Conservation (phyloP, 441 rosid species). For the Syzygium syzygioides region DNA sequence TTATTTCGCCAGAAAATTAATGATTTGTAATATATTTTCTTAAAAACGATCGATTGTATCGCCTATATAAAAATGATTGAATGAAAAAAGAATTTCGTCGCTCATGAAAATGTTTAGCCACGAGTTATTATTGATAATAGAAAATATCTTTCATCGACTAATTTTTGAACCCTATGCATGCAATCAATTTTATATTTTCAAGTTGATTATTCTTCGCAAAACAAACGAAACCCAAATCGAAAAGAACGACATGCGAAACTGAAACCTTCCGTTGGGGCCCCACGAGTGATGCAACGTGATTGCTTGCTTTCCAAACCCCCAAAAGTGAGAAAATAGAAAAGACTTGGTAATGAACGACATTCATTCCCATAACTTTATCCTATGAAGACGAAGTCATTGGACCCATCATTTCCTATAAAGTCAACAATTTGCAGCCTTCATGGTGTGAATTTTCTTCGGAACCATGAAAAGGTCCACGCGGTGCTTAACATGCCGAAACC, state of each 20-base stretch:
- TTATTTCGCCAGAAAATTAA: neutral
- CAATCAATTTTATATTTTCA: neutral
- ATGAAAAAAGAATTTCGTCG: fast-evolving
- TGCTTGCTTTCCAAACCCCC: neutral
- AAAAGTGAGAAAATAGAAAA: neutral
- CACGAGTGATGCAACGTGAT: neutral
- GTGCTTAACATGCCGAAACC: neutral
- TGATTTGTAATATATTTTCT: neutral
- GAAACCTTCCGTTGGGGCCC: neutral
- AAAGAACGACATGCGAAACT: fast-evolving
- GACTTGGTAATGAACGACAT: neutral
- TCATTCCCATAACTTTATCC: neutral
- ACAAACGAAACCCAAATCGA: neutral
- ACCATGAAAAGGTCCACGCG: neutral
- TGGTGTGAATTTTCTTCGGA: neutral
- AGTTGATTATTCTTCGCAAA: neutral
- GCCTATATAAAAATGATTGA: neutral
- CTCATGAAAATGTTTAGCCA: fast-evolving
- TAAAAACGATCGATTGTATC: neutral
- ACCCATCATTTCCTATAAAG: neutral
- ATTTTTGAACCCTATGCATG: fast-evolving
- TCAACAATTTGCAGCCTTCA: neutral
- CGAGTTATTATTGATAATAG: neutral
- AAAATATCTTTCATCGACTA: neutral
- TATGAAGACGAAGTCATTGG: neutral